Percentiles rank a stretch among this genome's conserved stretches.
Evolutionary conservation across 192 early-diverging fungal genomes (phyloP).

Genomic region (Gamsiella multidivaricata): DNA sequence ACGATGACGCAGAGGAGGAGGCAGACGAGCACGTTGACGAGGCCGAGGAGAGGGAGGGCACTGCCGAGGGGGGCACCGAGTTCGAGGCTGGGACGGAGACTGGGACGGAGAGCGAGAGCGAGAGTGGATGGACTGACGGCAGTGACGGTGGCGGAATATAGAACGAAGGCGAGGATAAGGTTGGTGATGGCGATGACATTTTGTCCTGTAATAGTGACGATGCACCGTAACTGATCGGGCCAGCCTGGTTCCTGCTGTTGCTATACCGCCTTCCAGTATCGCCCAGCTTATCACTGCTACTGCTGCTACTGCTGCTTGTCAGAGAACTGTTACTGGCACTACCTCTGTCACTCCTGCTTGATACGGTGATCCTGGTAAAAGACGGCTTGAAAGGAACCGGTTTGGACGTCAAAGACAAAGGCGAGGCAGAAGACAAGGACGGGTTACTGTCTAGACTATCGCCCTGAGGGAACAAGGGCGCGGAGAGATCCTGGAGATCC

Average conservation of each 20-base stretch:
- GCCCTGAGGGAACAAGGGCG: neutral
- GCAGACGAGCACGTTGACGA: conserved; percentile 25
- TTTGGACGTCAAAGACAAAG: no score
- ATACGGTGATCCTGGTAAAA: conserved; percentile 28
- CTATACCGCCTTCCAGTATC: no score
- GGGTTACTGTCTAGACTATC: conserved; percentile 1
- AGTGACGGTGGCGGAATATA: neutral
- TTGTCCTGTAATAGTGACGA: no score
- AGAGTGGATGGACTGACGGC: neutral
- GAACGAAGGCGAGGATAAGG: neutral
- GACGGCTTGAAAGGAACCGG: neutral
- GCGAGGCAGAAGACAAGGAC: neutral
- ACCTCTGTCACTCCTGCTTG: no score
- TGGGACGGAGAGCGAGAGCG: conserved; percentile 19
- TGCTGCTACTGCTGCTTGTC: no score
- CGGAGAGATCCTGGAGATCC: neutral
- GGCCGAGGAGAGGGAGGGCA: conserved; percentile 13
- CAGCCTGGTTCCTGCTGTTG: no score
- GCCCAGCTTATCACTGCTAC: no score
- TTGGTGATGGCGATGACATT: no score
- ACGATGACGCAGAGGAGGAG: conserved; percentile 3
- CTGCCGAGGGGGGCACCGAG: conserved; percentile 18
- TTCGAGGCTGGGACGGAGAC: no score
- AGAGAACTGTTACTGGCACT: no score
- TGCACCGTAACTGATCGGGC: no score